Base-by-base conservation (phyloP, 805 yeast species). In the Pichia scutulata region DNA sequence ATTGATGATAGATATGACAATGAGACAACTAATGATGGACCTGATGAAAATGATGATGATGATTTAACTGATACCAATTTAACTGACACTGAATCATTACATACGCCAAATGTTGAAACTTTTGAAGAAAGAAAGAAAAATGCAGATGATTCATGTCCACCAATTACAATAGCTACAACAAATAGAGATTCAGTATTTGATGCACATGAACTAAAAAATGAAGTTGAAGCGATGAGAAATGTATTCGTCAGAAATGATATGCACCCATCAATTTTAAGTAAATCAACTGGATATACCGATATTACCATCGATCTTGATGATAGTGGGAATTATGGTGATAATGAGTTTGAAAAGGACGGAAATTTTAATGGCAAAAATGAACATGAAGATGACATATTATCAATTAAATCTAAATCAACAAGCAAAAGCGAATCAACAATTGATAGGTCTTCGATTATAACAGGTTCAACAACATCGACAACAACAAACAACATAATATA, bases 221-320 rank as follows among this genome's bases (percentile, higher is more conserved):
- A 47, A 13, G 60, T 57, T 2, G 57, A 47, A 25, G 59, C 54
- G 26, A 52, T 50, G 48, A 52, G 66, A 50, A 49, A 52, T 47
- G 46, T 51, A 21, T 62, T 63, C 47, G 54, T 63, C 14, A 52
- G 63, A 30, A 30, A 28, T 19, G 52, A 50, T 26, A 49, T 48
- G 48, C 51, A 48, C 36, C 51, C 47, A n/a, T 44, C 51, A 8
- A 33, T 48, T 8, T 19, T 48, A n/a, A 48, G 43, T 30, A 43
- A 44, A 23, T 16, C 41, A 7, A 48, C 44, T 60, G 7, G 23
- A 26, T 26, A 28, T 16, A 16, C 24, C 14, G 10, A 12, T 21
- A 16, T 5, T 24, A 36, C 9, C 2, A 39, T 18, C 8, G 26
- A 28, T 28, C 12, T 12, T 23, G 26, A 33, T 30, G 41, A 44